phyloP scores from a whole-genome alignment of 2,329 filamentous ascomycete genomes.

The Talaromyces sp. region DNA sequence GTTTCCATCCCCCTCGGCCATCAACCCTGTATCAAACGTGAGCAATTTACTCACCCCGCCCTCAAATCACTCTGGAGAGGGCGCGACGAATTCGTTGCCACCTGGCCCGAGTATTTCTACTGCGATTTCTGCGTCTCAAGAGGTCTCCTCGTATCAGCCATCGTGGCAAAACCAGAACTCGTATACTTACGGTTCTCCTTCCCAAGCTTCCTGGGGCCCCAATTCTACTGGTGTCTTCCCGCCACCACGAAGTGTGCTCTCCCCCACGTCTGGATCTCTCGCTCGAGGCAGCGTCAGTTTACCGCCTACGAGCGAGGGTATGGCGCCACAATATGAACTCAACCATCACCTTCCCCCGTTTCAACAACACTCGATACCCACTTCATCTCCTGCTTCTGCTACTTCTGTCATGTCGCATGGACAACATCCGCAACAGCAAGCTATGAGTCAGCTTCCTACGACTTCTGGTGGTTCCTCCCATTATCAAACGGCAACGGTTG shows the following conservation, averaged over 20 bases:
- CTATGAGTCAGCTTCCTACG: constrained; percentile 35
- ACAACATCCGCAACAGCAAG: constrained; percentile 41
- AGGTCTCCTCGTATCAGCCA: constrained; percentile 47
- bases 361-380: constrained; percentile 52
- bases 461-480: constrained; percentile 43
- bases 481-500: constrained; percentile 52
- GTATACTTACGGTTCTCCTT: constrained; percentile 49
- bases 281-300: constrained; percentile 55
- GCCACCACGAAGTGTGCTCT: constrained; percentile 53
- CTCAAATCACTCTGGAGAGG: constrained; percentile 53
- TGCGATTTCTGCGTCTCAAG: constrained; percentile 28
- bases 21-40: constrained; percentile 52
- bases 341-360: constrained; percentile 59
- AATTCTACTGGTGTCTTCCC: constrained; percentile 40
- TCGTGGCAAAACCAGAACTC: constrained; percentile 61
- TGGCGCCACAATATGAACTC: constrained; percentile 67
- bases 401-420: constrained; percentile 24
- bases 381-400: constrained; percentile 48
- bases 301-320: constrained; percentile 58
- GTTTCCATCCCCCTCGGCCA: constrained; percentile 43
- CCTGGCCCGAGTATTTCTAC: constrained; percentile 53
- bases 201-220: constrained; percentile 47
- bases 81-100: constrained; percentile 37
- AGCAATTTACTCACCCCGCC: constrained; percentile 63
- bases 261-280: constrained; percentile 54